Base-by-base conservation (phyloP, 202 grass and related monocot species). In the Eragrostis tef region DNA sequence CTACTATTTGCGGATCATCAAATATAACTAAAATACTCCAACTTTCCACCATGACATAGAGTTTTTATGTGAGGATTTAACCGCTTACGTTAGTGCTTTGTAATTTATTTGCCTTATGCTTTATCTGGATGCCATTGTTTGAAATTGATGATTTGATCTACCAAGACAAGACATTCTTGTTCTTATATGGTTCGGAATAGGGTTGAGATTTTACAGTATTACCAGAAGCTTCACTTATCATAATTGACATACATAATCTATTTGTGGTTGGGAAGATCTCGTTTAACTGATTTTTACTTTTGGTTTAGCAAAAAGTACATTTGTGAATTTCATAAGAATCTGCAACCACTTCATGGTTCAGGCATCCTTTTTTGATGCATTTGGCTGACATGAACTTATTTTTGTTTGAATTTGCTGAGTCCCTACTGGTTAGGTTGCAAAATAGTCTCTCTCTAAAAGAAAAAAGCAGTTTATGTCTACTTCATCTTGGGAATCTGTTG, bases 31-130 rank as follows among this genome's bases (percentile, higher is more conserved):
- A 9, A 47, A 10, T 17, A 42, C 14, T 6, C n/a, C 59, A 65
- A 16, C 16, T 61, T 70, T 39, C 52, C 6, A 62, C 43, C 52
- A 43, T 78, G 43, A 62, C 43, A n/a, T 14, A 19, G 21, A 29
- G 62, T 9, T 19, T 70, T 12, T 51, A 14, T 25, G 5, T 27
- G 19, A 68, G 63, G 62, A 43, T 21, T 9, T 10, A 71, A 16
- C 43, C 26, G 19, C 39, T 19, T 19, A 60, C 11, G 19, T 2
- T 51, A 26, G 10, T 83, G 48, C 4, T 7, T 66, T 7, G 16
- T 46, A n/a, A 52, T 36, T 73, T 36, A 6, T 73, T 22, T 21
- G 31, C 44, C 5, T 79, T 63, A 67, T 49, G 43, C 53, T 76
- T 45, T 47, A 36, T 64, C 13, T 78, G 21, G 10, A 26, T 50